Conservation (phyloP, 2,329 filamentous ascomycete species). For the Grosmannia huntii region DNA sequence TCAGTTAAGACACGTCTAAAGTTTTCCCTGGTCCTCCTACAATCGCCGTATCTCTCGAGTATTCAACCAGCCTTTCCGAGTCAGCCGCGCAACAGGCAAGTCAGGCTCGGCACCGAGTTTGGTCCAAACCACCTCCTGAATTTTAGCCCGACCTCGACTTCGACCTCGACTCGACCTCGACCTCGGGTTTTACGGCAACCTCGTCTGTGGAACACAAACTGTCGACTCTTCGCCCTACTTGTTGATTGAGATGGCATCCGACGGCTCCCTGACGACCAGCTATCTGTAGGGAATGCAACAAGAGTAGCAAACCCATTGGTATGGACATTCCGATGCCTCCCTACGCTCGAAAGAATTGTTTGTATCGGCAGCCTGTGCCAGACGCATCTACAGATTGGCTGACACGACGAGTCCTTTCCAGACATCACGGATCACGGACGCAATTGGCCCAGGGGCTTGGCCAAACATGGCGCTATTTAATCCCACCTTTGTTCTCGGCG, state of each 20-base stretch:
- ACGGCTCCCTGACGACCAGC: neutral
- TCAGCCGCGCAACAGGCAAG: neutral
- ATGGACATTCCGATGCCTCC: neutral
- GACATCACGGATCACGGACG: neutral
- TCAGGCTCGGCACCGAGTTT: neutral
- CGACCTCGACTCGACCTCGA: neutral
- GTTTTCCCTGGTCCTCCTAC: neutral
- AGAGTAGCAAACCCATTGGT: neutral
- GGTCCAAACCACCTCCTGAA: neutral
- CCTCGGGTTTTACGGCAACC: neutral
- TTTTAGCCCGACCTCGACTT: neutral
- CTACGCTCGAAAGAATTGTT: neutral
- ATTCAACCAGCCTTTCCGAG: neutral
- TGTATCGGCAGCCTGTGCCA: neutral
- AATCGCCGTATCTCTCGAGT: neutral
- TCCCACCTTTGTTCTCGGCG: slow-evolving; percentile 75
- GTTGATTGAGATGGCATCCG: slow-evolving; percentile 6
- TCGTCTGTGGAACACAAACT: neutral
- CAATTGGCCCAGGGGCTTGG: neutral
- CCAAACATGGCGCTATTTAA: slow-evolving; percentile 48
- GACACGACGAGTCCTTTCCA: neutral
- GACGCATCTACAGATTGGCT: neutral
- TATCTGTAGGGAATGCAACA: slow-evolving; percentile 6
- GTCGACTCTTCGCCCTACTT: too few species aligned
- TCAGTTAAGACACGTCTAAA: neutral